Evolutionary conservation across 345 rosid genomes (phyloP), one percentile per base, ranked within the genome.

Genomic region (Pistacia atlantica): DNA sequence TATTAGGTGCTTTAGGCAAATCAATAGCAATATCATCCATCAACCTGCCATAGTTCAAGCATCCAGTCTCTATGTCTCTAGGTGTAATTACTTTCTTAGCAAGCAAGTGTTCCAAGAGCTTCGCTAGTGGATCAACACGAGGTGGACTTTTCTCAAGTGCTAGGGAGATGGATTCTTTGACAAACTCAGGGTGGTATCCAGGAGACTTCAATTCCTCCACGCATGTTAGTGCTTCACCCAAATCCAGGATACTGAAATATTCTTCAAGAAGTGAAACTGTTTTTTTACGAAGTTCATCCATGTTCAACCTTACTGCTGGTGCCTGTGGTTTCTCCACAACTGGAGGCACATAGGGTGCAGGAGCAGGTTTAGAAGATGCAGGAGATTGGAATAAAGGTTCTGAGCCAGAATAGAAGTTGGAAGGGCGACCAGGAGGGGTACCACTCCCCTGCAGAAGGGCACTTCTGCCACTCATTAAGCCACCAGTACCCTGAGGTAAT

Each of bases 11-110:
- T 73, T 81, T 93, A 0, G 98, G 99, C 33, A 90, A 79, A 77
- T 95, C 99, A 25, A 95, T 92, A 14, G 87, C 97, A 22, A 93
- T 71, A 68, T 95, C 98, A 80, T 95, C 96, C 72, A 95, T 71
- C 89, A 81, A 78, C 1, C 91, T 84, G 20, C 90, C 93, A 48
- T 89, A 95, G 5, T 86, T 87, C 81, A 92, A 25, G 78, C 94
- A 92, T 25, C 98, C 99, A 4, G 83, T 82, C 69, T 79, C 86
- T 5, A 93, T n/a, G 79, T 91, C 97, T 59, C 77, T 74, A 58
- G 76, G 46, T 7, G 90, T 83, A 18, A 95, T 20, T 28, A 86
- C 84, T 45, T 88, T 81, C 85, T 88, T 89, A 2, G 72, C 22
- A 37, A 85, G 62, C 64, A 95, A 72, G 79, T 86, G 78, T 25